Base-by-base conservation (phyloP, 495 filamentous ascomycete species). In the Lasiosphaeria hispida region DNA sequence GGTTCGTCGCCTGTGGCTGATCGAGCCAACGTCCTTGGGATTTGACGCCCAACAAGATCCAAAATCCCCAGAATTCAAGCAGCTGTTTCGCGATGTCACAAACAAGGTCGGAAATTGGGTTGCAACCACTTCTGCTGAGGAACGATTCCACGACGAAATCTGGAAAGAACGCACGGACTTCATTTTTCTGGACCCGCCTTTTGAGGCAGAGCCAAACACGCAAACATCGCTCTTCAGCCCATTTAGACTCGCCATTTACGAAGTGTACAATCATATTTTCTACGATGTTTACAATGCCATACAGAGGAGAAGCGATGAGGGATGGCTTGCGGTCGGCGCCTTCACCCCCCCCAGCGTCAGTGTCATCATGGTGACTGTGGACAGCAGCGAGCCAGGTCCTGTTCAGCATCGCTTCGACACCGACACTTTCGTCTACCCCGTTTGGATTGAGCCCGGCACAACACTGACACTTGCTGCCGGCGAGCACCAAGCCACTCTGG, bases 291-390 rank as follows among this genome's bases (percentile, higher is more conserved):
- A 61, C 33, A 7, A 56, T 5, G 14, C 37, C 9, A 39, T 61
- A 10, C 51, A 57, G 19, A 18, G 44, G 13, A 13, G 14, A 34
- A 9, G 23, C 15, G 30, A 39, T 4, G 7, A 3, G 33, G 9
- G 34, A 19, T 10, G 49, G 18, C 8, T 52, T 0, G 19, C 48
- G 5, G 43, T 61, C n/a, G 59, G 52, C 13, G 59, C 56, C 45
- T 61, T 61, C 45, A 56, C 47, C 38, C 53, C 52, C 30, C 59
- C 59, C 34, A 57, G 18, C 47, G 44, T 45, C 35, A 36, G 51
- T 37, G 11, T 55, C 17, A 60, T 59, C 38, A 23, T 53, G 36
- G 19, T 59, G 23, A 11, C 23, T 4, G 14, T 17, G 3, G 17
- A 40, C 10, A n/a, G 2, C 3, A 48, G 45, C 10, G 55, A 43